Base-by-base conservation (phyloP, 257 asterid species). In the Lycium ferocissimum region DNA sequence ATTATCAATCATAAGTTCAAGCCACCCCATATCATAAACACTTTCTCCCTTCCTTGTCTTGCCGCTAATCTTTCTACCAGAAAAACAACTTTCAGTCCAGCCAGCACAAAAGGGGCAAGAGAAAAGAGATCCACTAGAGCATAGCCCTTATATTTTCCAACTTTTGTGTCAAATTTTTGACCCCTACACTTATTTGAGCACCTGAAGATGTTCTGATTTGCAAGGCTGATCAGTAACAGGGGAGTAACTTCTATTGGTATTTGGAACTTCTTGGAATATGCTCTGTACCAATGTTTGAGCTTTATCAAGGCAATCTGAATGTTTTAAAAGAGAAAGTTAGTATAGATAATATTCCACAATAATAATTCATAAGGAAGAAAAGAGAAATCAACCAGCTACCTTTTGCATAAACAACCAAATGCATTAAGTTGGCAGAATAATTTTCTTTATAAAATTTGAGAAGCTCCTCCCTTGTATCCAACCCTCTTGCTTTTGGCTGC, bases 381-480 rank as follows among this genome's bases (percentile, higher is more conserved):
- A 26, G 83, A 40, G 88, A 65, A 84, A 76, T 84, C 85, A 56
- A 80, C 35, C 49, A 49, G 73, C 87, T 90, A 95, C 99, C 98
- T 94, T 97, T 95, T 75, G 90, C 85, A 91, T 97, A 97, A 88
- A 97, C 90, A 87, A 93, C 99, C 86, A 97, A 93, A 92, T 95
- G 95, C 99, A 97, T 97, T 84, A 93, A 91, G 90, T 93, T 97
- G 78, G 99, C 97, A 14, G 99, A 97, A 90, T 97, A 97, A 81
- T 94, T 89, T 86, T 94, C 93, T 69, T 89, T 83, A 83, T 97
- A 97, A 84, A 97, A 97, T 88, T 89, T 84, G 85, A 95, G 92
- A 85, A 97, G 99, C 91, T 97, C 95, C 87, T 89, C 83, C 88
- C 98, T 92, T 15, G 97, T 97, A 86, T 97, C 94, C 87, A 97